Evolutionary conservation across 768 basidiomycete species (phyloP).

Genomic region (Lyophyllum shimeji): DNA sequence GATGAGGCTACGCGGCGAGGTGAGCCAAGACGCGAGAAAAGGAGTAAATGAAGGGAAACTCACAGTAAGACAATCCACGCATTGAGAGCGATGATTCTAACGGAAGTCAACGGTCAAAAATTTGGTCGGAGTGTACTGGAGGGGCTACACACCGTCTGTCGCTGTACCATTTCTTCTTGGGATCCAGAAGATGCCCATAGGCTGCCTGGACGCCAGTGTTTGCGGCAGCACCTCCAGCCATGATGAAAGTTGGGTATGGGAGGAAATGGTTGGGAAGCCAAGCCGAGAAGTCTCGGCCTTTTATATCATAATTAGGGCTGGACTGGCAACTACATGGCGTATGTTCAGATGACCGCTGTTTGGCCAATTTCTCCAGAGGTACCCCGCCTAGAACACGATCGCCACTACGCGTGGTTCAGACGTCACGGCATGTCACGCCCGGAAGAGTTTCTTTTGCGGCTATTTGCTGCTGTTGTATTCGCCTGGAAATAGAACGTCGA

Average conservation of each 20-base stretch:
- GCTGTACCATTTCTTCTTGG: conserved; percentile 73
- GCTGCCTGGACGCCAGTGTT: conserved; percentile 30
- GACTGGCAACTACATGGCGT: conserved; percentile 20
- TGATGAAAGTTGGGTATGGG: conserved; percentile 32
- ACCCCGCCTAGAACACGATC: conserved; percentile 25
- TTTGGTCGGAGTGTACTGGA: not conserved
- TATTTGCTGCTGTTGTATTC: conserved; percentile 1
- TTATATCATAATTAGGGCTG: conserved; percentile 26
- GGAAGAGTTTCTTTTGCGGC: conserved; percentile 9
- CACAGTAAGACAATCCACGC: conserved; percentile 70
- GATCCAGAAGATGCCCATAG: conserved; percentile 59
- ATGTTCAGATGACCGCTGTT: conserved; percentile 31
- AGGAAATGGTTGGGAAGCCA: conserved; percentile 31
- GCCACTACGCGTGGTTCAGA: conserved; percentile 4
- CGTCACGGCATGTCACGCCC: not conserved
- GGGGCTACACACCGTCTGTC: conserved; percentile 54
- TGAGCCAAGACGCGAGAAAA: not conserved
- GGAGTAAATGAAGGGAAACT: conserved; percentile 16
- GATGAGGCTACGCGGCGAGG: conserved; percentile 49
- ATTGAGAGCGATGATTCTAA: conserved; percentile 61
- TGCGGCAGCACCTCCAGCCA: conserved; percentile 55
- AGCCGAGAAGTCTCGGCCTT: conserved; percentile 24
- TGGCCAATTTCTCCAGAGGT: conserved; percentile 42
- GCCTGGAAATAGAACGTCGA: not conserved
- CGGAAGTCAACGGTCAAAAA: not conserved